Conservation (phyloP, 371 early-diverging fungal species). For the Quaeritorhiza haematococci region DNA sequence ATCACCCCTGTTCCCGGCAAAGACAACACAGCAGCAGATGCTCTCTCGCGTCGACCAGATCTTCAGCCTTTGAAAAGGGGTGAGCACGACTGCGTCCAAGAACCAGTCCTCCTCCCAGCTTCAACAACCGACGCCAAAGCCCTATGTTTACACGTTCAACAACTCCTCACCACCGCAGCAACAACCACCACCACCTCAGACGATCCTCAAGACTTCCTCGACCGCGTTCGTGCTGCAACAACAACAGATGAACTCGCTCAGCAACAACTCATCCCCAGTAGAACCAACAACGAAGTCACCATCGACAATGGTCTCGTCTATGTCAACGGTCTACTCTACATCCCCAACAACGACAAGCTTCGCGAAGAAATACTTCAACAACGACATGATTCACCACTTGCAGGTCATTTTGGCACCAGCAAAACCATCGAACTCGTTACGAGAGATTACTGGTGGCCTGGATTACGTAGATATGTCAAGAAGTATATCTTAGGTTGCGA, state of each 20-base stretch:
- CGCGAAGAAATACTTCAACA: constrained; percentile 16
- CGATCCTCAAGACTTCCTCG: neutral
- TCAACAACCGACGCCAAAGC: too few species aligned
- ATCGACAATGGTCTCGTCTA: too few species aligned
- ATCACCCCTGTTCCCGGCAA: constrained; percentile 38
- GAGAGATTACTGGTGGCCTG: constrained; percentile 39
- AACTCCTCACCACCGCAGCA: too few species aligned
- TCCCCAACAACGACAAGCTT: constrained; percentile 14
- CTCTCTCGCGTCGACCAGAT: constrained; percentile 38
- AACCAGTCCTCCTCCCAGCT: too few species aligned
- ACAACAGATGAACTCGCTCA: neutral
- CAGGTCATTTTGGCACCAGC: constrained; percentile 45
- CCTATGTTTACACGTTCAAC: too few species aligned
- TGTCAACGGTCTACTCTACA: constrained; percentile 21
- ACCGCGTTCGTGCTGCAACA: neutral
- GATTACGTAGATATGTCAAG: constrained; percentile 28
- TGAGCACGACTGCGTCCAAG: too few species aligned
- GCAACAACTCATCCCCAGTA: constrained; percentile 3
- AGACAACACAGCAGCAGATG: constrained; percentile 37
- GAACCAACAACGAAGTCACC: constrained; percentile 2
- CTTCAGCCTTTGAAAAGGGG: too few species aligned
- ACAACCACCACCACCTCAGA: too few species aligned
- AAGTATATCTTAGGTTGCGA: constrained; percentile 39
- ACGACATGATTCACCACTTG: constrained; percentile 35
- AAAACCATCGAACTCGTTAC: constrained; percentile 37